Evolutionary conservation across 345 rosid genomes (phyloP), one percentile per base, ranked within the genome.

Genomic region (Excoecaria cochinchinensis): DNA sequence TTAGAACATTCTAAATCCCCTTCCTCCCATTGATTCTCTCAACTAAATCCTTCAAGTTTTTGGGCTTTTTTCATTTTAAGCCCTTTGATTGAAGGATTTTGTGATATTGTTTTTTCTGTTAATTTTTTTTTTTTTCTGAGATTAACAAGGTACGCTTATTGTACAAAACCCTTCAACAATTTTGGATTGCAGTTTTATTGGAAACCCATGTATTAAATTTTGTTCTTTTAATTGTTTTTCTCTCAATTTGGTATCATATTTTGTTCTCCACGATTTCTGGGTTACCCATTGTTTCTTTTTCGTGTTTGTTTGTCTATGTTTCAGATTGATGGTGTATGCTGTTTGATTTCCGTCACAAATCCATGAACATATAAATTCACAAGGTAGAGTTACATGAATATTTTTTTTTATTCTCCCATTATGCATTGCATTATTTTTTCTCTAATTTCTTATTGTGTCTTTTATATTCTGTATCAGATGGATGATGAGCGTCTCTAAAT

Each of bases 61-160:
- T 83, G 77, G 72, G 48, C 46, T 71, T 74, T 70, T 56, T 16
- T 61, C 14, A 52, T 25, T 59, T 76, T 48, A 57, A 61, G 67
- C 40, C 67, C 78, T 25, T 60, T 24, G 58, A 55, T 78, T 82
- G 82, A 79, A 84, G 76, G 84, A 82, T 86, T 82, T 67, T 81
- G 44, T 67, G 64, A 62, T 25, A 40, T 38, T n/a, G 60, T 47
- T 40, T 76, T 25, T 1, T 31, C 31, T 31, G 31, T 31, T 31
- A 31, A 31, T 31, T 31, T 46, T 5, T 77, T 46, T 24, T 47
- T 36, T 47, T 0, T 53, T 13, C 40, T 8, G 52, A 68, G 70
- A 60, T 78, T 78, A 67, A 25, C 73, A 76, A 78, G 83, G 86
- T 84, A 70, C 9, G 14, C 17, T 63, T 39, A 7, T 56, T 65